A percentile compares a stretch with the other conserved stretches of the same genome.
phyloP scores from a whole-genome alignment of 1,139 yeast genomes.

The Lodderomyces pseudojiufengensis region DNA sequence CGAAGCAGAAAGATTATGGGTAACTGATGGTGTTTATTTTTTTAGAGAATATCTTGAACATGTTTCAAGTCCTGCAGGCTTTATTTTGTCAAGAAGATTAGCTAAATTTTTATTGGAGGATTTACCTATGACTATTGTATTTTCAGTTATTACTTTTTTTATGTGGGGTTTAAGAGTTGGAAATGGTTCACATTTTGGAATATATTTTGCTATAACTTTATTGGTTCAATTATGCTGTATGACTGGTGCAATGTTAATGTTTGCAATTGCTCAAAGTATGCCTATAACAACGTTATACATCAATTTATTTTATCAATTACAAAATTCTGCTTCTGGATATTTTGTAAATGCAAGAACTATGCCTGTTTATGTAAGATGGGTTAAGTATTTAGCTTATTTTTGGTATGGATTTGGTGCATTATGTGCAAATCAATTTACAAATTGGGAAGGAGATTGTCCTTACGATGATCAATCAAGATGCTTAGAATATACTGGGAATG shows the following conservation, averaged over 20 bases:
- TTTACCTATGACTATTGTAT: conserved; percentile 56
- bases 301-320: conserved; percentile 65
- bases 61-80: conserved; percentile 65
- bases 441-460: conserved; percentile 57
- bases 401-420: conserved; percentile 79
- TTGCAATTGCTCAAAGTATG: conserved; percentile 61
- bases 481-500: conserved; percentile 49
- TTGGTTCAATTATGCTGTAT: conserved; percentile 55
- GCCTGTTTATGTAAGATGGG: conserved; percentile 89
- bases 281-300: conserved; percentile 61
- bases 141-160: conserved; percentile 62
- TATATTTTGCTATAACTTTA: conserved; percentile 58
- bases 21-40: conserved; percentile 62
- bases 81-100: conserved; percentile 61
- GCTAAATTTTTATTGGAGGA: conserved; percentile 71
- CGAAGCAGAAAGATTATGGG: conserved; percentile 72
- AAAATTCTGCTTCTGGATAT: conserved; percentile 78
- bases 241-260: conserved; percentile 52
- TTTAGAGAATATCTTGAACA: conserved; percentile 74
- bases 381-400: conserved; percentile 67
- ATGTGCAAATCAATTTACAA: conserved; percentile 61
- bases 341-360: conserved; percentile 68
- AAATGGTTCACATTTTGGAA: conserved; percentile 46
- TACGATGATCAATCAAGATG: conserved; percentile 28
- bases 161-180: conserved; percentile 61